Base-by-base conservation (phyloP, 805 yeast genomes). In the Kazachstania kunashirensis region DNA sequence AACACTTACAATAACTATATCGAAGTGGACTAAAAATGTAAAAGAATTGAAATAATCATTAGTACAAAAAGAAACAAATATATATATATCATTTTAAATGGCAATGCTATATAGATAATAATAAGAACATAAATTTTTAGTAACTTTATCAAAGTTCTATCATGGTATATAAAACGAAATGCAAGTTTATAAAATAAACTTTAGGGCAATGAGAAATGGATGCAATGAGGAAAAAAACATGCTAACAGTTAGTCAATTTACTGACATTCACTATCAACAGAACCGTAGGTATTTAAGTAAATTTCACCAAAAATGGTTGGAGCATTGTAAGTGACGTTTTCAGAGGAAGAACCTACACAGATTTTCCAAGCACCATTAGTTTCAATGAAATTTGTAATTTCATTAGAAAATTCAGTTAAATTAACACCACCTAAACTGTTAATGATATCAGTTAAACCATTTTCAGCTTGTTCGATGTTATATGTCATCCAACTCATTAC, bases 221-320 rank as follows among this genome's bases (percentile, higher is more conserved):
- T 23, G 24, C 24, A 23, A 11, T 23, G 24, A 9, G 8, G 24
- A 23, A 9, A 11, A 23, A 23, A 23, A 23, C n/a, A n/a, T n/a
- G n/a, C n/a, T n/a, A n/a, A n/a, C n/a, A n/a, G n/a, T n/a, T n/a
- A n/a, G 6, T 20, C 14, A 12, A 21, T 21, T 24, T 21, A 21
- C 28, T 23, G 12, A 23, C 33, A 17, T 14, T 30, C 28, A 15
- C 10, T 12, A 7, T 29, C 26, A 15, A 28, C 20, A 16, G 24
- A 28, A 24, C 37, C 37, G 31, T 16, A 34, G 17, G 34, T 31
- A 28, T 31, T 31, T 15, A 31, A 24, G 34, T 31, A 31, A 8
- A 31, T 17, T 24, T 31, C 34, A 31, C 34, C 34, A 14, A 31
- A 31, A 16, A 31, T 16, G 10, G 19, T 17, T 7, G 19, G 9